phyloP scores from a whole-genome alignment of 495 filamentous ascomycete genomes.

The Pyrenopolyporus hunteri region DNA sequence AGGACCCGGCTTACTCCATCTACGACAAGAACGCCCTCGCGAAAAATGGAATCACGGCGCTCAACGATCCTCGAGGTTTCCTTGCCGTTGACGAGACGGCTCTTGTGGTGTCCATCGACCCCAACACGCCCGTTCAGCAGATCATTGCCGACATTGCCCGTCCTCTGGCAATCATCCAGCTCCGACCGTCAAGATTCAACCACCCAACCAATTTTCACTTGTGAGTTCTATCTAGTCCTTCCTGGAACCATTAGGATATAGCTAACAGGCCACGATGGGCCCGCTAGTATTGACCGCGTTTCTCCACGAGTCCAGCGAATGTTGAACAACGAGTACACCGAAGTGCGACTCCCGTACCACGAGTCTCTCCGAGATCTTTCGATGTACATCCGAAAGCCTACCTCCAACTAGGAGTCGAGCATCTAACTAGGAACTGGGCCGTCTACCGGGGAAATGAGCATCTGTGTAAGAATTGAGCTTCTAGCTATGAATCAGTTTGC shows the following conservation, averaged over 20 bases:
- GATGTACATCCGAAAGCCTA: slow-evolving; percentile 16
- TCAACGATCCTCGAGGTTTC: slow-evolving; percentile 42
- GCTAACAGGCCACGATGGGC: not conserved
- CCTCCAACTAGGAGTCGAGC: not conserved
- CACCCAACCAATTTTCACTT: not conserved
- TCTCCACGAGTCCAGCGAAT: slow-evolving; percentile 9
- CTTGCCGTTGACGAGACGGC: slow-evolving; percentile 37
- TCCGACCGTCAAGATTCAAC: not conserved
- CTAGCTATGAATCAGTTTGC: no score
- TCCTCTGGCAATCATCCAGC: slow-evolving; percentile 39
- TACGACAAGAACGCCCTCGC: slow-evolving; percentile 28
- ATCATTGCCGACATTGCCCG: slow-evolving; percentile 43
- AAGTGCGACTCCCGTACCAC: not conserved
- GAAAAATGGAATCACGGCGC: slow-evolving; percentile 11
- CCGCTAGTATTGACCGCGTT: not conserved
- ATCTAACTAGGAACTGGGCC: not conserved
- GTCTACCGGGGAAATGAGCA: not conserved
- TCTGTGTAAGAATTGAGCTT: no score
- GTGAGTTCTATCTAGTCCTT: not conserved
- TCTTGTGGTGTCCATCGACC: slow-evolving; percentile 36
- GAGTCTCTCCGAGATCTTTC: not conserved
- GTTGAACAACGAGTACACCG: slow-evolving; percentile 9
- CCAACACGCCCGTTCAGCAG: slow-evolving; percentile 40
- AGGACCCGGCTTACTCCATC: slow-evolving; percentile 41
- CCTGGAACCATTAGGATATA: not conserved